A percentile compares a stretch with the other conserved stretches of the same genome.
Evolutionary conservation across 345 rosid species (phyloP).

Genomic region (Barbarea vulgaris): DNA sequence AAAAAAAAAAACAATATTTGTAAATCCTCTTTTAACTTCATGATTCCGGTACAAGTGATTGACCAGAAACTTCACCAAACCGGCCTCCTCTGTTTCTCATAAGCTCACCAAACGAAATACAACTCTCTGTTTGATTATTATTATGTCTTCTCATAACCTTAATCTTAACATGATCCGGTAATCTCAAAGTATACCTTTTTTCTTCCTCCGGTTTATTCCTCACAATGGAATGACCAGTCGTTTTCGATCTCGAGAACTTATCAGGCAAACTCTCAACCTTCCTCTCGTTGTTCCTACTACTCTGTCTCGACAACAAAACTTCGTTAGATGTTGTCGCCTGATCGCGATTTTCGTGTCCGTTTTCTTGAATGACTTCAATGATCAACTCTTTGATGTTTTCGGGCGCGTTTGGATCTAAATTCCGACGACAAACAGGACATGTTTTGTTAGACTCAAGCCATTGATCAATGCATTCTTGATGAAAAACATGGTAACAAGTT

Average conservation of each 20-base stretch:
- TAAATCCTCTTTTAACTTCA: not conserved
- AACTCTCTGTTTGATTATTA: conserved; percentile 50
- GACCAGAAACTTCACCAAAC: conserved; percentile 44
- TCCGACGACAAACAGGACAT: conserved; percentile 82
- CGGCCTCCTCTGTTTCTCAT: conserved; percentile 35
- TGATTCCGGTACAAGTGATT: conserved; percentile 37
- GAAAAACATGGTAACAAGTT: conserved; percentile 81
- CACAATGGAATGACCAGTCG: conserved; percentile 79
- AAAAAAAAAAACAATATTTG: not conserved
- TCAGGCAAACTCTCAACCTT: conserved; percentile 29
- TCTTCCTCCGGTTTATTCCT: conserved; percentile 46
- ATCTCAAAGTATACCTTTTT: conserved; percentile 54
- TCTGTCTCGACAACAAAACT: conserved; percentile 9
- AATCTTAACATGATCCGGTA: conserved; percentile 58
- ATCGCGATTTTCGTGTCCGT: conserved; percentile 1
- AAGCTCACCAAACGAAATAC: conserved; percentile 61
- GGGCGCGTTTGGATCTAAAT: conserved; percentile 51
- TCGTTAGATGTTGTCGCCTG: conserved; percentile 17
- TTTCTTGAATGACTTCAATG: conserved; percentile 52
- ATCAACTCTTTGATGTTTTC: conserved; percentile 43
- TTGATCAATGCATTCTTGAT: conserved; percentile 78
- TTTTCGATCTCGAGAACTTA: conserved; percentile 59
- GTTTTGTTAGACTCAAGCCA: conserved; percentile 82
- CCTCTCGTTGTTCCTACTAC: conserved; percentile 26
- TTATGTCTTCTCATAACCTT: conserved; percentile 48